Conservation (phyloP, 176 grass and related monocot genomes). For the Ensete ventricosum region DNA sequence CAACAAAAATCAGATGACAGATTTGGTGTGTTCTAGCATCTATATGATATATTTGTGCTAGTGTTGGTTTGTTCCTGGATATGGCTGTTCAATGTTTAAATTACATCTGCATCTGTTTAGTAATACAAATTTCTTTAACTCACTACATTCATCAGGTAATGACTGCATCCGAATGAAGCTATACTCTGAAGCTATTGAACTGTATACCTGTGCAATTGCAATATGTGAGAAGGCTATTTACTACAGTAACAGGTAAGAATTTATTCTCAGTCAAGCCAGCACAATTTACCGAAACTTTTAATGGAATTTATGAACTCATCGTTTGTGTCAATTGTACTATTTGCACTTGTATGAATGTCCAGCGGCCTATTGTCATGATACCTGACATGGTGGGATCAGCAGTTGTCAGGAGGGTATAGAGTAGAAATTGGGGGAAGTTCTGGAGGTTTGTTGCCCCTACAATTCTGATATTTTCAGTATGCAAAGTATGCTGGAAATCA, state of each 20-base stretch:
- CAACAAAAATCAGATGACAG: not conserved
- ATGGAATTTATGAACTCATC: not conserved
- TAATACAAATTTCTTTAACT: constrained; percentile 20
- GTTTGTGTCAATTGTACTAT: too few relatives aligned
- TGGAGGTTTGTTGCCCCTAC: too few relatives aligned
- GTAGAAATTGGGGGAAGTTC: too few relatives aligned
- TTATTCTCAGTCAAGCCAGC: not conserved
- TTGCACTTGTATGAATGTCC: too few relatives aligned
- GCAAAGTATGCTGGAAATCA: too few relatives aligned
- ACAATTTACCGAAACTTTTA: too few relatives aligned
- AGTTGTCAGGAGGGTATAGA: too few relatives aligned
- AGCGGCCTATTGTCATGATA: too few relatives aligned
- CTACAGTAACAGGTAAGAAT: constrained; percentile 57
- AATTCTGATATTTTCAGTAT: too few relatives aligned
- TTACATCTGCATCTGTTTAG: constrained; percentile 23
- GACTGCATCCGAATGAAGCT: constrained; percentile 54
- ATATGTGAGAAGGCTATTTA: constrained; percentile 62
- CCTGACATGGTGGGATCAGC: too few relatives aligned
- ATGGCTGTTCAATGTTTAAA: constrained; percentile 4
- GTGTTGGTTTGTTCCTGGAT: not conserved
- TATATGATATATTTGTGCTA: not conserved
- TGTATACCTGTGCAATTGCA: constrained; percentile 65
- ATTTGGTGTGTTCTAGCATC: not conserved
- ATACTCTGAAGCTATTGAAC: constrained; percentile 56
- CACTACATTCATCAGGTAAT: constrained; percentile 51